Conservation (phyloP, 352 stramenopile species). For the Pythium vanterpoolii region DNA sequence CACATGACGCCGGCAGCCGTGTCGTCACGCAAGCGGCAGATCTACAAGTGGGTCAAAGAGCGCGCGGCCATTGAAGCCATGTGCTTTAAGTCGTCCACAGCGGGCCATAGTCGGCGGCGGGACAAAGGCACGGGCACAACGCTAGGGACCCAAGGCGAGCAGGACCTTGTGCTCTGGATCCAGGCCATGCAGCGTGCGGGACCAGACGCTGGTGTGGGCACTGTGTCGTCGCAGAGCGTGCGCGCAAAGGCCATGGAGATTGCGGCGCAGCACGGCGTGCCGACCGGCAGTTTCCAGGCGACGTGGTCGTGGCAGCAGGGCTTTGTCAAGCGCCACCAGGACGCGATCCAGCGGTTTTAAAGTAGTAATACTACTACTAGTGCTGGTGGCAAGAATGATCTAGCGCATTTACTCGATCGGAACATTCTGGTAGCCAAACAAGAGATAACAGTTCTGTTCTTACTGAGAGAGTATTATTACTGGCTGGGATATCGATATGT, state of each 20-base stretch:
- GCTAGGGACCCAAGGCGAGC: conserved; percentile 27
- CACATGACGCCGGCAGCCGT: conserved; percentile 16
- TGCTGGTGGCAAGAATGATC: too few relatives aligned
- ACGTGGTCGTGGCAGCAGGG: conserved; percentile 46
- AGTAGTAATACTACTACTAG: not conserved
- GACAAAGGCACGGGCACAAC: conserved; percentile 39
- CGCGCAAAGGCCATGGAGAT: conserved; percentile 36
- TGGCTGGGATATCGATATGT: conserved; percentile 9
- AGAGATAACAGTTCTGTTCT: not conserved
- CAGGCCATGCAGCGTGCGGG: conserved; percentile 11
- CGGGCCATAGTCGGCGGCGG: conserved; percentile 29
- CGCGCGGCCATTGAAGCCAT: conserved; percentile 31
- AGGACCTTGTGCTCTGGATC: conserved; percentile 37
- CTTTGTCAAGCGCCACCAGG: conserved; percentile 38
- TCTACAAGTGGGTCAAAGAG: conserved; percentile 47
- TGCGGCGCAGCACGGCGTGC: conserved; percentile 32
- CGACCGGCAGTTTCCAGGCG: conserved; percentile 32
- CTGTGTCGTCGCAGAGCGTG: conserved; percentile 28
- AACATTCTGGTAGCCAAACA: too few relatives aligned
- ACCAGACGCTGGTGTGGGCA: not conserved
- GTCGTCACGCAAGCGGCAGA: conserved; percentile 42
- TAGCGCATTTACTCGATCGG: too few relatives aligned
- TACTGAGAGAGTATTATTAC: not conserved
- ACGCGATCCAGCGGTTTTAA: conserved; percentile 22
- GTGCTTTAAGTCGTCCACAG: conserved; percentile 38